Conservation (phyloP, 768 basidiomycete genomes). For the Krasilnikovozyma curviuscula region DNA sequence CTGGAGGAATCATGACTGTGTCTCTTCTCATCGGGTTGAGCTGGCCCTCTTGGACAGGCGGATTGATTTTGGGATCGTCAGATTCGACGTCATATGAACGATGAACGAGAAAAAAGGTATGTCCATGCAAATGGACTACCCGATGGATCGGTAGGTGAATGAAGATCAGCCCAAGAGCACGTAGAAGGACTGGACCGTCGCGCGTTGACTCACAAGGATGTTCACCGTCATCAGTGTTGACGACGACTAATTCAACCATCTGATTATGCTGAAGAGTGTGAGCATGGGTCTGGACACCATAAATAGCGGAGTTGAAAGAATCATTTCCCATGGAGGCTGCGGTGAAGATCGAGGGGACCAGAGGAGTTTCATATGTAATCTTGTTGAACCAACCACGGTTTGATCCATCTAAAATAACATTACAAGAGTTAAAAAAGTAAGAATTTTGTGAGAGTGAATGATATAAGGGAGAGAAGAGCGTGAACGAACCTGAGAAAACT, state of each 20-base stretch:
- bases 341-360: conserved; percentile 60
- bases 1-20: conserved; percentile 29
- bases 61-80: conserved; percentile 56
- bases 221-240: conserved; percentile 14
- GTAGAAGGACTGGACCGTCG: no score
- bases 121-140: conserved; percentile 79
- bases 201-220: no score
- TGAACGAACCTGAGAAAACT: conserved; percentile 35
- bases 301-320: conserved; percentile 40
- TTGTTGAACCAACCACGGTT: no score
- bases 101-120: conserved; percentile 37
- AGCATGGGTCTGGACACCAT: conserved; percentile 51
- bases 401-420: no score
- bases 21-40: conserved; percentile 83
- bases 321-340: conserved; percentile 49
- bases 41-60: conserved; percentile 52
- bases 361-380: conserved; percentile 28
- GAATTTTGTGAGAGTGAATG: no score
- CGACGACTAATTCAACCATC: conserved; percentile 31
- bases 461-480: conserved; percentile 19
- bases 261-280: conserved; percentile 53
- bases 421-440: no score
- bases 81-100: conserved; percentile 47
- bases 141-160: no score
- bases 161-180: no score